phyloP scores from a whole-genome alignment of 495 filamentous ascomycete genomes.

The Xylaria telfairii region DNA sequence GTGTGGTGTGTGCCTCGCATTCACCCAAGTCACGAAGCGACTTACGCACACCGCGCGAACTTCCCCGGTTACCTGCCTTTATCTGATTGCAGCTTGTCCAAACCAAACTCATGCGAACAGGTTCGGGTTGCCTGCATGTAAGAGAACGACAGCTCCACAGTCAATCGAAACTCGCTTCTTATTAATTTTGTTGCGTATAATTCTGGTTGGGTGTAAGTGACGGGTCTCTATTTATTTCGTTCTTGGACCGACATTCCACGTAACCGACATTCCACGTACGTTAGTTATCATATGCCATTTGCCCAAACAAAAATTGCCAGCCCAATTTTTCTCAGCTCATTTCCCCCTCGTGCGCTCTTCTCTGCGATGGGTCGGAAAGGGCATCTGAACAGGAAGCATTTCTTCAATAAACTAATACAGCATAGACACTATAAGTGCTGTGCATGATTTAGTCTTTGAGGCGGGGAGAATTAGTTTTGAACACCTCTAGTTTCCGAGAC shows the following conservation, averaged over 20 bases:
- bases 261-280: not conserved
- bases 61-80: slow-evolving; percentile 46
- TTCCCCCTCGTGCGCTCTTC: not conserved
- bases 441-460: slow-evolving; percentile 25
- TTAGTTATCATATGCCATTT: slow-evolving; percentile 3
- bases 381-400: slow-evolving; percentile 21
- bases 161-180: slow-evolving; percentile 28
- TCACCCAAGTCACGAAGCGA: slow-evolving; percentile 36
- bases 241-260: not conserved
- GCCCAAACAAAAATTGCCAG: not conserved
- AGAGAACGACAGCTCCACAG: slow-evolving; percentile 42
- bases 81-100: slow-evolving; percentile 48
- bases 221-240: not conserved
- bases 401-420: slow-evolving; percentile 17
- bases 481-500: slow-evolving; percentile 42
- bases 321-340: not conserved
- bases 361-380: slow-evolving; percentile 6
- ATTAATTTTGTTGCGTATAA: slow-evolving; percentile 6
- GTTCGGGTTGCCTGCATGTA: slow-evolving; percentile 58
- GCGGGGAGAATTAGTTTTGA: slow-evolving; percentile 34
- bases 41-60: slow-evolving; percentile 40
- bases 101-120: slow-evolving; percentile 53
- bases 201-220: slow-evolving; percentile 27
- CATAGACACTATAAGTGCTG: slow-evolving; percentile 8
- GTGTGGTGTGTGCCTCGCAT: slow-evolving; percentile 34